Base-by-base conservation (phyloP, 2,329 filamentous ascomycete genomes). In the Sphaerulina musiva region DNA sequence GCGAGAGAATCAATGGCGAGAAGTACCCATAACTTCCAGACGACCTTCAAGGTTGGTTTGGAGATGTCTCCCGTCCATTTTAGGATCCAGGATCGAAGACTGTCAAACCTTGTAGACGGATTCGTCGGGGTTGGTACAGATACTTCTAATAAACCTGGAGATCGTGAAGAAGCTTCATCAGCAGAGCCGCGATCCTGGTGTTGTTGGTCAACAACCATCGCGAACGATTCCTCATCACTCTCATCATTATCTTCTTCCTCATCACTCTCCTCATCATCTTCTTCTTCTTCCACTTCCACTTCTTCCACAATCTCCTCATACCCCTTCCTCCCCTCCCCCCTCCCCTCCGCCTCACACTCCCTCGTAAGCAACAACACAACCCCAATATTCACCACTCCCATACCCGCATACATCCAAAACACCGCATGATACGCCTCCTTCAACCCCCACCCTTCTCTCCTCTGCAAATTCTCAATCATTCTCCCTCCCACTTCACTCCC, bases 1-100 rank as follows among this genome's bases (percentile, higher is more conserved):
- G 84, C 85, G 53, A 89, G 79, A 0, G 82, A 80, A 66, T 90
- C 86, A 5, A 89, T 64, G 1, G 78, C 78, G 62, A 89, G 85
- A 1, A 92, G 72, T 6, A 85, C 69, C 64, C 83, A 86, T 0
- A 92, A 74, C 47, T 82, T 80, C 48, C 79, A 67, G 5, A 87
- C 73, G 31, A 83, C 75, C 0, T 71, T 63, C 6, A 77, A 71
- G 36, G 78, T 83, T n/a, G 79, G 72, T 2, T 68, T 70, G 4
- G 80, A 82, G 17, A 89, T 81, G 2, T 78, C 72, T 0, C 81
- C 78, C n/a, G 81, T 66, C 51, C 59, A 62, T n/a, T 53, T 56
- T 10, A 57, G 51, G 11, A 65, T 41, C 51, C 60, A 56, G 10
- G 54, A 42, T 47, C 53, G 31, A 31, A 53, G 40, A 20, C 20